These are phyloP conservation scores for Flaveria trinervia DNA, from an alignment of 129 eudicot genomes.

Conservation along the genomic window DNA sequence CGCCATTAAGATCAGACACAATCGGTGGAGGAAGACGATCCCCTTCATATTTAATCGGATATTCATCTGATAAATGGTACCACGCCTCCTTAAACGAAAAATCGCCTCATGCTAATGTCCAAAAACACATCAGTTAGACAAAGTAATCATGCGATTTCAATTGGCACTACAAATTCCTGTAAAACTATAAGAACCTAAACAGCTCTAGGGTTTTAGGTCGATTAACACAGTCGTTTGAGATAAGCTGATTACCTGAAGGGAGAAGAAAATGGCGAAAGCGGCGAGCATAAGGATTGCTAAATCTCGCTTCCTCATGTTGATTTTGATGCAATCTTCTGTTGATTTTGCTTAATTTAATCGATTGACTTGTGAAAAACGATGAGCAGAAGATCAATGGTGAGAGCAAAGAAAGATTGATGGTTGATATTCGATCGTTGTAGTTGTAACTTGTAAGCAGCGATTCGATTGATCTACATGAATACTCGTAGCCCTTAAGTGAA, in stretches of 20 bases:
- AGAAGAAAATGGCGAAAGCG: slow-evolving; percentile 95
- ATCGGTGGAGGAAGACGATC: slow-evolving; percentile 97
- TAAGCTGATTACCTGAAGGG: slow-evolving; percentile 62
- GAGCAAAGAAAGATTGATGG: background rate
- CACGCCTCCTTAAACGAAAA: slow-evolving; percentile 95
- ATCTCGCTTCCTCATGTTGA: slow-evolving; percentile 91
- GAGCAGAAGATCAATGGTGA: slow-evolving; percentile 19
- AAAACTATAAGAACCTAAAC: background rate
- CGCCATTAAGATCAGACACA: slow-evolving; percentile 96
- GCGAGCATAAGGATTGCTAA: slow-evolving; percentile 92
- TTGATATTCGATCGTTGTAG: background rate
- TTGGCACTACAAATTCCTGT: background rate
- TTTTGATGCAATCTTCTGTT: slow-evolving; percentile 16
- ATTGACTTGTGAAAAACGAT: slow-evolving; percentile 11
- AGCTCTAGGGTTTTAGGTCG: slow-evolving; percentile 26
- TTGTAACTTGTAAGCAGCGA: too few relatives aligned
- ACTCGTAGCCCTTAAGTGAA: too few relatives aligned
- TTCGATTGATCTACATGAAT: too few relatives aligned
- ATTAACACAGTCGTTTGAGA: background rate
- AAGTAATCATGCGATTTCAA: slow-evolving; percentile 13
- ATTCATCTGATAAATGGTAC: slow-evolving; percentile 85
- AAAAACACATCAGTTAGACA: background rate
- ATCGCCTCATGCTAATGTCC: slow-evolving; percentile 83
- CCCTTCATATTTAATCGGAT: slow-evolving; percentile 87
- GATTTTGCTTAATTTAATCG: slow-evolving; percentile 20